Conservation (phyloP, 306 rosid genomes). For the Castanospermum australe region DNA sequence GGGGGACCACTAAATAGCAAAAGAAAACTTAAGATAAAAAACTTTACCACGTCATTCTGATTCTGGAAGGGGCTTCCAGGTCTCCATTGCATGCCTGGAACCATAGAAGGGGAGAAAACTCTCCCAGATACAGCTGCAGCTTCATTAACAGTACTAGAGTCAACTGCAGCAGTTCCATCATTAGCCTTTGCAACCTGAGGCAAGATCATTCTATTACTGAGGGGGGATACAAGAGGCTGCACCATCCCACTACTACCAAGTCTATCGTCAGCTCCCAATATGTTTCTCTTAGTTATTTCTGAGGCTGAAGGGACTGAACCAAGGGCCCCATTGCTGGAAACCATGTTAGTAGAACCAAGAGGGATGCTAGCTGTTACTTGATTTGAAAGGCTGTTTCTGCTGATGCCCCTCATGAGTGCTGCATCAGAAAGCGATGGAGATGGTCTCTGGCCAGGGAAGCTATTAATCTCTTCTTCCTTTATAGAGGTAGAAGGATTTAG, state of each 20-base stretch:
- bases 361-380: conserved; percentile 63
- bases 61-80: conserved; percentile 88
- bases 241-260: conserved; percentile 74
- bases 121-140: conserved; percentile 68
- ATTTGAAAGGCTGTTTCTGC: conserved; percentile 63
- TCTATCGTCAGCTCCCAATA: conserved; percentile 82
- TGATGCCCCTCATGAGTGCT: conserved; percentile 60
- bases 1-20: conserved; percentile 7
- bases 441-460: conserved; percentile 72
- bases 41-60: conserved; percentile 71
- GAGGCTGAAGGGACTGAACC: conserved; percentile 68
- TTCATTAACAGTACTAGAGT: conserved; percentile 64
- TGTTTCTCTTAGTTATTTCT: conserved; percentile 75
- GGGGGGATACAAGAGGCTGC: conserved; percentile 75
- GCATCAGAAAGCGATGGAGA: conserved; percentile 91
- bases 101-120: conserved; percentile 78
- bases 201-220: conserved; percentile 62
- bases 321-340: conserved; percentile 61
- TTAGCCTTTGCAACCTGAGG: conserved; percentile 69
- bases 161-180: conserved; percentile 68
- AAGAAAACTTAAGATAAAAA: not conserved
- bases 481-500: conserved; percentile 55
- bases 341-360: conserved; percentile 60
- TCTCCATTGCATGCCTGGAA: conserved; percentile 95
- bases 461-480: conserved; percentile 76